These are phyloP conservation scores for Fusarium verticillioides DNA, from an alignment of 2,329 filamentous ascomycete genomes.

Conservation along the genomic window DNA sequence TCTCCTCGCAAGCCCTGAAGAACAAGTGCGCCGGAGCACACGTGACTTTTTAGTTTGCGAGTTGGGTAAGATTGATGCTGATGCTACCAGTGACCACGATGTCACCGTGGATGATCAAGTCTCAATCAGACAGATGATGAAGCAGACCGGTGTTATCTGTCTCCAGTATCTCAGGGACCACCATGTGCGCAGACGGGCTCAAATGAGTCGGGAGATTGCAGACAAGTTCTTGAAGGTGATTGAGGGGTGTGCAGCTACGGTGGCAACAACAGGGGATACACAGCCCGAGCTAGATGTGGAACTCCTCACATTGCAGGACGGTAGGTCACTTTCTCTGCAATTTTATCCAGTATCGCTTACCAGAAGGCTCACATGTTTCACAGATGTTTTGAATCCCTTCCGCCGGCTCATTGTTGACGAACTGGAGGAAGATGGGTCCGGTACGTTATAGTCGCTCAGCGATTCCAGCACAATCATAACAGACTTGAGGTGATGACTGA, in stretches of 20 bases:
- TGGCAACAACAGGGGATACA: slow-evolving; percentile 48
- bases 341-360: slow-evolving; percentile 1
- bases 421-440: slow-evolving; percentile 68
- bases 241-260: slow-evolving; percentile 53
- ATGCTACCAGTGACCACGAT: slow-evolving; percentile 41
- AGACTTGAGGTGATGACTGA: slow-evolving; percentile 43
- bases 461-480: slow-evolving; percentile 42
- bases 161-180: slow-evolving; percentile 59
- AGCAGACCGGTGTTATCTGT: slow-evolving; percentile 58
- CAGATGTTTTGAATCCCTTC: slow-evolving; percentile 61
- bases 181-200: slow-evolving; percentile 55
- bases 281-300: slow-evolving; percentile 47
- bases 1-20: slow-evolving; percentile 60
- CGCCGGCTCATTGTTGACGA: slow-evolving; percentile 66
- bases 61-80: slow-evolving; percentile 52
- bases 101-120: slow-evolving; percentile 46
- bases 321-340: slow-evolving; percentile 38
- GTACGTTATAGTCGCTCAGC: slow-evolving; percentile 57
- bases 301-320: slow-evolving; percentile 42
- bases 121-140: slow-evolving; percentile 39
- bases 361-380: slow-evolving; percentile 19
- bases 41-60: slow-evolving; percentile 57
- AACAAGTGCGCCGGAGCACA: slow-evolving; percentile 54
- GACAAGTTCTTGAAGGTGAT: slow-evolving; percentile 56
- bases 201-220: slow-evolving; percentile 57